Evolutionary conservation across 768 basidiomycete genomes (phyloP).

Genomic region (Lactifluus hygrophoroides): DNA sequence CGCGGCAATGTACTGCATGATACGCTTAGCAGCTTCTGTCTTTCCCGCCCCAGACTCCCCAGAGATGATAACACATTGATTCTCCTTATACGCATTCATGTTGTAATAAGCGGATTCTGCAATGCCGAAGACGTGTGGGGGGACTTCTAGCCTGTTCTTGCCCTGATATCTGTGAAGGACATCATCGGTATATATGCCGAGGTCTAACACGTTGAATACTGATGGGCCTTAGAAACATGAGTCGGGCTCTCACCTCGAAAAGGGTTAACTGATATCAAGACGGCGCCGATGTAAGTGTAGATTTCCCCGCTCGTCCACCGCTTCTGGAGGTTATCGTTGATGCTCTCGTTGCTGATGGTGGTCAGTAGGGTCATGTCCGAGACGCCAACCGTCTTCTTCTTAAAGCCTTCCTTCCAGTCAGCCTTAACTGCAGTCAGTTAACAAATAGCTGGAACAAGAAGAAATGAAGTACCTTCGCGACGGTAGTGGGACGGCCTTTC

Average conservation of each 20-base stretch:
- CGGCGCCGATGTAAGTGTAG: conserved; percentile 98
- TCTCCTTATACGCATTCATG: conserved; percentile 99
- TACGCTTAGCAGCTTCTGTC: conserved; percentile 97
- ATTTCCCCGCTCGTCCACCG: conserved; percentile 94
- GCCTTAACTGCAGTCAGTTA: conserved; percentile 44
- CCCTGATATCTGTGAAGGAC: conserved; percentile 79
- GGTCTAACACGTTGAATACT: conserved; percentile 43
- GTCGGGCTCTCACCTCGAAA: conserved; percentile 59
- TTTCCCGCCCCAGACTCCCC: conserved; percentile 99
- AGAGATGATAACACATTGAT: conserved; percentile 99
- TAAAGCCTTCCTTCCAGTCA: conserved; percentile 99
- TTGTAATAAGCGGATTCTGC: conserved; percentile 97
- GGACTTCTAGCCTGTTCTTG: conserved; percentile 96
- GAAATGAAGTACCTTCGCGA: conserved; percentile 57
- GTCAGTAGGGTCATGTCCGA: conserved; percentile 97
- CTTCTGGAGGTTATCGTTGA: conserved; percentile 98
- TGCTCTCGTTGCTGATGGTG: conserved; percentile 93
- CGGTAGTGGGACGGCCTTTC: conserved; percentile 49
- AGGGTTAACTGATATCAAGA: conserved; percentile 98
- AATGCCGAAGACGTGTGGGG: conserved; percentile 96
- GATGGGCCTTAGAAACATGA: background rate
- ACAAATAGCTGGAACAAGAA: background rate
- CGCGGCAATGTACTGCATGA: conserved; percentile 99
- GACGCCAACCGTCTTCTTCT: conserved; percentile 98
- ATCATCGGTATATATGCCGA: conserved; percentile 95